Percentiles rank a stretch among this genome's conserved stretches.
Conservation (phyloP, 106 monocot species). For the Dioscorea zingiberensis region DNA sequence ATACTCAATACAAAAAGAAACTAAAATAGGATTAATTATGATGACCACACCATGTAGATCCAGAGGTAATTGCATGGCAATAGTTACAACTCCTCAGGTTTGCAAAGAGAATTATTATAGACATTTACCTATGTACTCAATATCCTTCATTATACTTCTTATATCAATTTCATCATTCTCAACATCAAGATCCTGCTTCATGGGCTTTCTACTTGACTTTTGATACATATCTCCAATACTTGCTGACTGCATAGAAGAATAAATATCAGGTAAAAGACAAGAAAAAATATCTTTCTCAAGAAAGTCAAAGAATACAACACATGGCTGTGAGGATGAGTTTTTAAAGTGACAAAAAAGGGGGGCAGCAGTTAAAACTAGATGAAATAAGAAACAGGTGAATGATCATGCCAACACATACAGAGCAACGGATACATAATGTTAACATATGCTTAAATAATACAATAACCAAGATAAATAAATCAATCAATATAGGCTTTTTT, state of each 20-base stretch:
- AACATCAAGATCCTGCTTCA: background rate
- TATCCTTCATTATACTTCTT: background rate
- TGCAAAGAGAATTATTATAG: background rate
- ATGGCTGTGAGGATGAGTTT: no score
- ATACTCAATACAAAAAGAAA: background rate
- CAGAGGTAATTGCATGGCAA: background rate
- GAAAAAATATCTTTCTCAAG: no score
- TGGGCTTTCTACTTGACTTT: background rate
- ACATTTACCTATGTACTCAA: background rate
- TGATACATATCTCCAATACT: conserved; percentile 4
- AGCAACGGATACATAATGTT: no score
- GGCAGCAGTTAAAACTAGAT: no score
- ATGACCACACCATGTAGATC: background rate
- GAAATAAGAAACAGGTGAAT: no score
- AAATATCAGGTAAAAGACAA: background rate
- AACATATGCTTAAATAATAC: no score
- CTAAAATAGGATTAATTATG: background rate
- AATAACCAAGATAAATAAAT: no score
- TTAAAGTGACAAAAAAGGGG: no score
- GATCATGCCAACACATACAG: no score
- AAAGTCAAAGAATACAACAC: no score
- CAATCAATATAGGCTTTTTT: no score
- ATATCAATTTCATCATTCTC: conserved; percentile 5
- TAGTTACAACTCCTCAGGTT: background rate
- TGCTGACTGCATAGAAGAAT: background rate